Base-by-base conservation (phyloP, 2,329 filamentous ascomycete species). In the Fusarium mexicanum region DNA sequence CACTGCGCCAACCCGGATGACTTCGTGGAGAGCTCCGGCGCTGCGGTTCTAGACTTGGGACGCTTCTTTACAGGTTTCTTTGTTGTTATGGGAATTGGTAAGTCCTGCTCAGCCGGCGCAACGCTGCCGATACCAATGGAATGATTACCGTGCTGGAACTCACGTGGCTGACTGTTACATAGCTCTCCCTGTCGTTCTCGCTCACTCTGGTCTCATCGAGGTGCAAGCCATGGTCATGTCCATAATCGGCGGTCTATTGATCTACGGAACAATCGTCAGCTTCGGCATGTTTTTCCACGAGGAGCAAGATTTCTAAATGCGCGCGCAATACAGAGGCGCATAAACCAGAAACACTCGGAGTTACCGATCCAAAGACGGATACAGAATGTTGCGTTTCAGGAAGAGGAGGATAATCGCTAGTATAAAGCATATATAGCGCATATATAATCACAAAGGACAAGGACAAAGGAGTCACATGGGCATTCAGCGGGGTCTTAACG, bases 211-310 rank as follows among this genome's bases (percentile, higher is more conserved):
- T 67, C 88, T 96, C 73, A 99, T 99, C 80, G 86, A 91, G 71
- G 84, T 93, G 66, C 91, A 94, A 60, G 96, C 96, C 55, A 97
- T 98, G 91, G 86, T 94, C 81, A 99, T 99, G 96, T 97, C 94
- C 60, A 93, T 99, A 78, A 85, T 96, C 60, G 96, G 96, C 35
- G 96, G 96, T 60, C 86, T 98, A 68, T 86, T 99, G 81, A 99
- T 99, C 82, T 99, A 99, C 85, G 94, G 94, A 65, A 99, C 96
- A 55, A 98, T 99, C 81, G 97, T 99, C 85, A 96, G 93, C 85
- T 99, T 99, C 84, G 92, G 93, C 76, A 93, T 98, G 91, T 99
- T 98, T 86, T 99, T 99, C 88, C 93, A 96, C 82, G 95, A 98
- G 84, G 95, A 98, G 82, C 93, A 97, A 81, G 96, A 98, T 79